phyloP scores from a whole-genome alignment of 805 yeast genomes.

The Candida cerambycidarum region DNA sequence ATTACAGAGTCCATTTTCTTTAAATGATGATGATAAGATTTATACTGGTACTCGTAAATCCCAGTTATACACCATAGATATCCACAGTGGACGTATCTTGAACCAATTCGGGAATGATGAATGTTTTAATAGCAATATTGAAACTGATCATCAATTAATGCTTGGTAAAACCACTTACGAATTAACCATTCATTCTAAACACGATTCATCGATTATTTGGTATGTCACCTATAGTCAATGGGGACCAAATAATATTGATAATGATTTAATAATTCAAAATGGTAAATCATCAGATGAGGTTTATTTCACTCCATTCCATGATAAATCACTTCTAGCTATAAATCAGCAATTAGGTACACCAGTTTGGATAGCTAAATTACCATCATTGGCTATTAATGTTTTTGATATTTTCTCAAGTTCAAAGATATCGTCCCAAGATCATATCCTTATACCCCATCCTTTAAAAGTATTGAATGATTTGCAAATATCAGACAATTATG shows the following conservation, averaged over 20 bases:
- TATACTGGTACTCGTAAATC: conserved; percentile 86
- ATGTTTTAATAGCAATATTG: conserved; percentile 25
- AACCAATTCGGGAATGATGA: conserved; percentile 59
- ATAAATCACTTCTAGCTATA: conserved; percentile 73
- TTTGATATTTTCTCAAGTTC: conserved; percentile 63
- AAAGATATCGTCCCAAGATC: conserved; percentile 20
- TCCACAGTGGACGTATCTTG: conserved; percentile 69
- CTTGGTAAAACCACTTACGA: conserved; percentile 75
- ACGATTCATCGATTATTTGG: conserved; percentile 62
- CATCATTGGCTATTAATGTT: conserved; percentile 70
- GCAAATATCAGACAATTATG: conserved; percentile 21
- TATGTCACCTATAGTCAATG: conserved; percentile 83
- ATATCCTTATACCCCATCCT: conserved; percentile 69
- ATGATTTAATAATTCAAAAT: conserved; percentile 44
- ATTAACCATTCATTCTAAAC: conserved; percentile 71
- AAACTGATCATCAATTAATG: conserved; percentile 40
- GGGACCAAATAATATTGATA: conserved; percentile 88
- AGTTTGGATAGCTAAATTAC: conserved; percentile 74
- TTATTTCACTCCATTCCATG: conserved; percentile 82
- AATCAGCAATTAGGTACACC: conserved; percentile 69
- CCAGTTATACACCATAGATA: conserved; percentile 70
- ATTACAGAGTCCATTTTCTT: conserved; percentile 79
- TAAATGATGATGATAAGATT: conserved; percentile 71
- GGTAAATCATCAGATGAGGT: conserved; percentile 65
- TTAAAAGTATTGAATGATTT: conserved; percentile 41